These are phyloP conservation scores for Cymbidium sinense DNA, from an alignment of 106 monocot genomes.

Conservation along the genomic window DNA sequence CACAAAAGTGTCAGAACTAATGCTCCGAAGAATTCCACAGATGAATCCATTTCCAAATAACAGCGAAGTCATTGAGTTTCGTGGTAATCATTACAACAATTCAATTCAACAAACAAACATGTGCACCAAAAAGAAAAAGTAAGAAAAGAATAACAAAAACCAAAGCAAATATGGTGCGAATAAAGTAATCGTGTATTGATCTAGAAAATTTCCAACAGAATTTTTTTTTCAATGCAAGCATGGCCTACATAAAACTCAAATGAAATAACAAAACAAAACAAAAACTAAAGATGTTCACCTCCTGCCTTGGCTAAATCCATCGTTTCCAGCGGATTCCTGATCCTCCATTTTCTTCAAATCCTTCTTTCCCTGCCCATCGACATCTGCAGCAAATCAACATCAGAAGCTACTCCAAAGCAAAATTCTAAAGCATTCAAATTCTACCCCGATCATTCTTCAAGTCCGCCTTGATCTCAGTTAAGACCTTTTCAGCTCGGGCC, in stretches of 20 bases:
- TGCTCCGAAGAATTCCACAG: too few species aligned
- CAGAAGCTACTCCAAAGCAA: background rate
- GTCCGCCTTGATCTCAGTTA: conserved; percentile 75
- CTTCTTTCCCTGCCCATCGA: conserved; percentile 18
- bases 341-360: conserved; percentile 27
- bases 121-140: background rate
- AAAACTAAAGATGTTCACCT: conserved; percentile 18
- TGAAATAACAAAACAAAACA: too few species aligned
- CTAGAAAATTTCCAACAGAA: background rate
- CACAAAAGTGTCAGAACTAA: too few species aligned
- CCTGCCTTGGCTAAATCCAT: conserved; percentile 3
- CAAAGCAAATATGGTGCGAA: background rate
- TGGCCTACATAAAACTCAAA: background rate
- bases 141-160: background rate
- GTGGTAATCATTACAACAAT: background rate
- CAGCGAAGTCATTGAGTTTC: background rate
- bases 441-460: conserved; percentile 41
- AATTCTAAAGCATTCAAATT: background rate
- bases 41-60: background rate
- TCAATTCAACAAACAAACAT: background rate
- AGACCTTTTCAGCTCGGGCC: conserved; percentile 65
- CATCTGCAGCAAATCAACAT: conserved; percentile 17
- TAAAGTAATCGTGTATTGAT: background rate
- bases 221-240: background rate
- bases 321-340: conserved; percentile 9